Evolutionary conservation across 1,284 basidiomycete species (phyloP).

Genomic region (Ustilago trichophora): DNA sequence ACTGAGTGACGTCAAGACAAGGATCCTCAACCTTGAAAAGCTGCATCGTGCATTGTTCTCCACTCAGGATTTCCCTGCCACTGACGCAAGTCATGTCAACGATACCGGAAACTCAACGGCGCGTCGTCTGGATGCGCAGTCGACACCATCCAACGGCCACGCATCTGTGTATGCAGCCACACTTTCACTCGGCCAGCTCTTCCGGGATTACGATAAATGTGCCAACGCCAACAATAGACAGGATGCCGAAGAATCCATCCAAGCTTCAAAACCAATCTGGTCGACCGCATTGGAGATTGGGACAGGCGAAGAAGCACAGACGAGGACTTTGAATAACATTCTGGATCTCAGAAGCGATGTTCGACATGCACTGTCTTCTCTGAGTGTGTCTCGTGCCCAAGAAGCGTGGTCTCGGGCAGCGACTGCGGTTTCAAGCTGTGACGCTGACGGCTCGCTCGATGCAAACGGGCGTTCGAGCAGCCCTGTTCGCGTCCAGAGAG

Average conservation of each 20-base stretch:
- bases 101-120: neutral
- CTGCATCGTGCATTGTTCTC: constrained; percentile 11
- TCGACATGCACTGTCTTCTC: constrained; percentile 12
- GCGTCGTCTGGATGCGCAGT: neutral
- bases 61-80: too few species aligned
- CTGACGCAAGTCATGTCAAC: too few species aligned
- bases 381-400: constrained; percentile 8
- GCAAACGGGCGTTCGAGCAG: neutral
- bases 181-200: constrained; percentile 7
- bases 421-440: neutral
- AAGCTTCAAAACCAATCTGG: neutral
- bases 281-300: neutral
- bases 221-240: too few species aligned
- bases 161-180: constrained; percentile 9
- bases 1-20: constrained; percentile 15
- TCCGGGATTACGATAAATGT: neutral
- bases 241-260: neutral
- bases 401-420: constrained; percentile 10
- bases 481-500: too few species aligned
- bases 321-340: neutral
- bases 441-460: neutral
- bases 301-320: neutral
- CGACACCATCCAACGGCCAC: neutral
- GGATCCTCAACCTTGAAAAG: constrained; percentile 1
- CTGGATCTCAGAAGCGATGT: constrained; percentile 15